These are phyloP conservation scores for Rhizoclosmatium globosum DNA, from an alignment of 192 early-diverging fungal genomes.

Conservation along the genomic window DNA sequence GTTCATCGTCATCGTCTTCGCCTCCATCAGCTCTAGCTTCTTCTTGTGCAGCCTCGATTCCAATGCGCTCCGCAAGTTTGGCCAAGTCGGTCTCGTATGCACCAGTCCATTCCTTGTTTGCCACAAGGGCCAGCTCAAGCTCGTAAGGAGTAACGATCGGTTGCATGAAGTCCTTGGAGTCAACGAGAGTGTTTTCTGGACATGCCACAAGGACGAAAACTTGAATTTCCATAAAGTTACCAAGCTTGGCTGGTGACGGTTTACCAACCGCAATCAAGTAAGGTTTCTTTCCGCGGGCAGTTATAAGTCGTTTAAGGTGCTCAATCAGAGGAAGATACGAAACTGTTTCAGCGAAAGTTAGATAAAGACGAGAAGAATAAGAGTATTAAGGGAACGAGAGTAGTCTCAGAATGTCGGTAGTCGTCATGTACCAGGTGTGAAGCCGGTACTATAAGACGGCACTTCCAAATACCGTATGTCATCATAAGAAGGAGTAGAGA, in stretches of 20 bases:
- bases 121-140: constrained; percentile 78
- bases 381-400: not conserved
- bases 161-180: constrained; percentile 87
- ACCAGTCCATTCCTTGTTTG: constrained; percentile 45
- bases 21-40: constrained; percentile 1
- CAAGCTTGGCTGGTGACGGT: constrained; percentile 94
- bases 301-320: constrained; percentile 79
- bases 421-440: constrained; percentile 36
- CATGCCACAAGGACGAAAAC: constrained; percentile 92
- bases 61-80: constrained; percentile 40
- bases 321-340: constrained; percentile 87
- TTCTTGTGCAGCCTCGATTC: constrained; percentile 24
- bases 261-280: constrained; percentile 94
- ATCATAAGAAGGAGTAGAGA: constrained; percentile 19
- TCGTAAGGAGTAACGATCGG: constrained; percentile 97
- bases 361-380: not conserved
- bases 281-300: constrained; percentile 76
- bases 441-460: constrained; percentile 29
- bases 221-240: constrained; percentile 96
- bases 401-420: constrained; percentile 22
- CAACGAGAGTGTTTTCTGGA: constrained; percentile 93
- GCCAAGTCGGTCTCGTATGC: constrained; percentile 54
- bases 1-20: constrained; percentile 68
- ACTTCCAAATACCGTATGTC: constrained; percentile 39
- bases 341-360: constrained; percentile 47